Conservation (phyloP, 2,329 filamentous ascomycete species). For the Cladophialophora carrionii region DNA sequence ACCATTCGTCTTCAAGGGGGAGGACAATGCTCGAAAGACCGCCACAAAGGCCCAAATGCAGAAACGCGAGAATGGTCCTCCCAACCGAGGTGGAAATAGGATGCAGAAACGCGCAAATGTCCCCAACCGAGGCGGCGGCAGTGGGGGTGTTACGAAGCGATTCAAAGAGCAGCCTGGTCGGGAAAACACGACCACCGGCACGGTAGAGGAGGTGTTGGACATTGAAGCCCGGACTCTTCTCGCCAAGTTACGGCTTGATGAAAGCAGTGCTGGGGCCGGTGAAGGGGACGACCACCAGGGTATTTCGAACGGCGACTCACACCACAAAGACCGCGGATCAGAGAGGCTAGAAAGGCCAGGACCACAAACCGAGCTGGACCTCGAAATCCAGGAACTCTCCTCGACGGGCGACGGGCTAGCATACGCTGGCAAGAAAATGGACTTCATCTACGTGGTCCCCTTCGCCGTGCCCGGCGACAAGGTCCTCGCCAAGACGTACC, state of each 20-base stretch:
- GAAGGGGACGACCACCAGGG: background rate
- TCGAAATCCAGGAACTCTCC: conserved; percentile 79
- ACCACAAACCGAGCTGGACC: conserved; percentile 65
- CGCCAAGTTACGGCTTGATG: background rate
- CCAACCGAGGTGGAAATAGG: background rate
- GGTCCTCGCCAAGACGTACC: conserved; percentile 76
- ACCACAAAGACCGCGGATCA: background rate
- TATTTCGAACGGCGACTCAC: background rate
- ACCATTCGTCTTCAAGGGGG: background rate
- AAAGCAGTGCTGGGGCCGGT: background rate
- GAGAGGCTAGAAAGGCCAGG: conserved; percentile 1
- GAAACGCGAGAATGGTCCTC: conserved; percentile 9
- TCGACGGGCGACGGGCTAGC: conserved; percentile 92
- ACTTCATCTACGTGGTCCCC: conserved; percentile 69
- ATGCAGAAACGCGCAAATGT: conserved; percentile 16
- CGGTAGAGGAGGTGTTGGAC: conserved; percentile 27
- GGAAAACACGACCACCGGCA: conserved; percentile 18
- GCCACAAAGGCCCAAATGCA: conserved; percentile 13
- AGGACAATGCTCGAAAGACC: conserved; percentile 26
- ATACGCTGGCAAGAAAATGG: conserved; percentile 57
- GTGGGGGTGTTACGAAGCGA: conserved; percentile 3
- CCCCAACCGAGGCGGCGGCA: background rate
- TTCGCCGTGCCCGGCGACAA: conserved; percentile 86
- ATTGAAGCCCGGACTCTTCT: conserved; percentile 28
- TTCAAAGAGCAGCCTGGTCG: conserved; percentile 5